phyloP scores from a whole-genome alignment of 1,139 yeast genomes.

The Candida glucosophila region DNA sequence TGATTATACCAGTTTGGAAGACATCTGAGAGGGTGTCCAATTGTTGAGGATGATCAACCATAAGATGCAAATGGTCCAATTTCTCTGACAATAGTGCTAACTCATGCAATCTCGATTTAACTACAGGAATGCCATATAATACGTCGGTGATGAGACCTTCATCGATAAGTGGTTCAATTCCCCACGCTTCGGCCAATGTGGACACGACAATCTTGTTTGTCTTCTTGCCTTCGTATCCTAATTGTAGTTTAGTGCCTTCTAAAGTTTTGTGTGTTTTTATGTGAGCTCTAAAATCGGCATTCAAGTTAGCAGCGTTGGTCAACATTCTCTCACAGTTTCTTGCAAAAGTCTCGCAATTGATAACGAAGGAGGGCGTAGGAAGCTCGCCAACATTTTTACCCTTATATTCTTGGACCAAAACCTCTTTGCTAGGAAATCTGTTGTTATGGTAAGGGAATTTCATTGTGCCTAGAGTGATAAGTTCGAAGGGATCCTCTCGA shows the following conservation, averaged over 20 bases:
- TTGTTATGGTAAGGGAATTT: neutral
- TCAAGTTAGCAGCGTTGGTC: constrained; percentile 16
- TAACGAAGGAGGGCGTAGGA: constrained; percentile 29
- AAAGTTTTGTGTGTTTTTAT: constrained; percentile 64
- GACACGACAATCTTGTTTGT: constrained; percentile 57
- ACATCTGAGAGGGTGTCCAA: constrained; percentile 28
- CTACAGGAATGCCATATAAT: constrained; percentile 63
- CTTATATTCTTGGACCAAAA: constrained; percentile 13
- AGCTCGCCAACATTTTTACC: constrained; percentile 19
- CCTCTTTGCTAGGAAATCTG: constrained; percentile 14
- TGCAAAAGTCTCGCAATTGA: constrained; percentile 16
- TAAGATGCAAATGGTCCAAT: constrained; percentile 40
- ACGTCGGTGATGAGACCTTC: constrained; percentile 46
- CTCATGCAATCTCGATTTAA: constrained; percentile 44
- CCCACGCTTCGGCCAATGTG: constrained; percentile 61
- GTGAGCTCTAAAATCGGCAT: constrained; percentile 51
- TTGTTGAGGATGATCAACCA: constrained; percentile 58
- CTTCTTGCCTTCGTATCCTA: constrained; percentile 15
- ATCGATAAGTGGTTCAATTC: constrained; percentile 34
- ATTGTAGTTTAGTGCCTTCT: constrained; percentile 26
- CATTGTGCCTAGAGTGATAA: no score
- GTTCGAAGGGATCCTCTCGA: no score
- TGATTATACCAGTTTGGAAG: no score
- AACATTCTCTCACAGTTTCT: constrained; percentile 25
- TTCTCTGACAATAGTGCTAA: constrained; percentile 33